Evolutionary conservation across 179 eudicot genomes (phyloP).

Genomic region (Vitellaria paradoxa): DNA sequence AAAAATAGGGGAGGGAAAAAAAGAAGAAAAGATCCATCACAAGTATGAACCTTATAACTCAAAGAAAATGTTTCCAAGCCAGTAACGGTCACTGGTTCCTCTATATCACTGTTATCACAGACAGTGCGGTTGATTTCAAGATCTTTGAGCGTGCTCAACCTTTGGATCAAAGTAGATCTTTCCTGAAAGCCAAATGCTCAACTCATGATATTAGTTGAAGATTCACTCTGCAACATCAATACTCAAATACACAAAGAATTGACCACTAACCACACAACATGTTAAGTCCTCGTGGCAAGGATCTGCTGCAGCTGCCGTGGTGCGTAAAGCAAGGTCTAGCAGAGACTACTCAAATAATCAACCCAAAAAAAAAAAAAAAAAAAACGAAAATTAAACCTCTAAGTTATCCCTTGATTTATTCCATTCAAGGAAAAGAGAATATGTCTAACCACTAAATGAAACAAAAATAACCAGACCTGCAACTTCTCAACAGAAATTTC

Average conservation of each 20-base stretch:
- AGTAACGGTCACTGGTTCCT: conserved; percentile 81
- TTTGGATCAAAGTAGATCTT: conserved; percentile 69
- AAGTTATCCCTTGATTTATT: background rate
- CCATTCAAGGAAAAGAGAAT: background rate
- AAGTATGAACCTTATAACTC: conserved; percentile 71
- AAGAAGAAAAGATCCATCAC: background rate
- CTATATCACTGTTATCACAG: conserved; percentile 45
- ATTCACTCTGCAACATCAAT: background rate
- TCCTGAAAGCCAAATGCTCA: conserved; percentile 50
- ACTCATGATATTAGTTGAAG: conserved; percentile 13
- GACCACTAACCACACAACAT: conserved; percentile 78
- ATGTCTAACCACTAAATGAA: conserved; percentile 1
- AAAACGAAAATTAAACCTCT: background rate
- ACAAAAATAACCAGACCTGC: conserved; percentile 57
- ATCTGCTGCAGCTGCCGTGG: conserved; percentile 97
- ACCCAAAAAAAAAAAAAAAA: background rate
- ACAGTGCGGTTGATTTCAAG: conserved; percentile 57
- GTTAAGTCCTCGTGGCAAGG: conserved; percentile 92
- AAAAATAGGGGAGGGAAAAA: too few species aligned
- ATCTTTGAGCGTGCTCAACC: conserved; percentile 81
- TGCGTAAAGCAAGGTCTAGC: conserved; percentile 94
- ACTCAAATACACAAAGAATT: conserved; percentile 1
- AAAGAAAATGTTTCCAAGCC: conserved; percentile 89
- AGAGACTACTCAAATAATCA: conserved; percentile 53
- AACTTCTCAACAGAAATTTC: conserved; percentile 91